phyloP scores from a whole-genome alignment of 495 filamentous ascomycete species.

The Penicillium soppii region DNA sequence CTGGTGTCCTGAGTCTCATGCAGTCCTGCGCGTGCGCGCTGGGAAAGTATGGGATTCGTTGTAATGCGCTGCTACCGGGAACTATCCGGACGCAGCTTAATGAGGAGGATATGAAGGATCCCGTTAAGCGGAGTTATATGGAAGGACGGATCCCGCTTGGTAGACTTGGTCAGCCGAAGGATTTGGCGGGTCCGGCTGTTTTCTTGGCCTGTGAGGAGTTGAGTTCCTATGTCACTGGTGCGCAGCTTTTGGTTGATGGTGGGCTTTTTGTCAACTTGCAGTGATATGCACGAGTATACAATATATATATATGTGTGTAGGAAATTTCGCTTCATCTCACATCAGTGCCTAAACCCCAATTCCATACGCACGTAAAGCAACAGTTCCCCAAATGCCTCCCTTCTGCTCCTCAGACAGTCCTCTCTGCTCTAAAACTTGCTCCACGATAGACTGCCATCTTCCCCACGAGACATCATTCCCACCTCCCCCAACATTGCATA shows the following conservation, averaged over 20 bases:
- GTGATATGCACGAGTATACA: conserved; percentile 25
- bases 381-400: conserved; percentile 65
- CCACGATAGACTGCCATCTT: conserved; percentile 44
- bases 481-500: conserved; percentile 69
- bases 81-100: conserved; percentile 86
- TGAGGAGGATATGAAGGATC: conserved; percentile 68
- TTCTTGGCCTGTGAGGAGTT: conserved; percentile 77
- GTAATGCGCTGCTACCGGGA: conserved; percentile 83
- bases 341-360: conserved; percentile 31
- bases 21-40: conserved; percentile 79
- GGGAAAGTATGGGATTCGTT: conserved; percentile 73
- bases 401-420: conserved; percentile 56
- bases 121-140: conserved; percentile 77
- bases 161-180: conserved; percentile 62
- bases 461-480: conserved; percentile 50
- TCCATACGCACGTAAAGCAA: conserved; percentile 65
- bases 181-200: conserved; percentile 81
- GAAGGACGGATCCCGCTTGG: conserved; percentile 81
- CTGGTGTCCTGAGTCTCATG: conserved; percentile 79
- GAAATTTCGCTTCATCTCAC: too few relatives aligned
- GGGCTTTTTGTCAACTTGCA: conserved; percentile 71
- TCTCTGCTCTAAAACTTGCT: conserved; percentile 57
- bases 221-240: conserved; percentile 78
- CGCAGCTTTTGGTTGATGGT: conserved; percentile 84
- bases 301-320: background rate